These are phyloP conservation scores for Pythium brassicae DNA, from an alignment of 352 stramenopile genomes.

Conservation along the genomic window DNA sequence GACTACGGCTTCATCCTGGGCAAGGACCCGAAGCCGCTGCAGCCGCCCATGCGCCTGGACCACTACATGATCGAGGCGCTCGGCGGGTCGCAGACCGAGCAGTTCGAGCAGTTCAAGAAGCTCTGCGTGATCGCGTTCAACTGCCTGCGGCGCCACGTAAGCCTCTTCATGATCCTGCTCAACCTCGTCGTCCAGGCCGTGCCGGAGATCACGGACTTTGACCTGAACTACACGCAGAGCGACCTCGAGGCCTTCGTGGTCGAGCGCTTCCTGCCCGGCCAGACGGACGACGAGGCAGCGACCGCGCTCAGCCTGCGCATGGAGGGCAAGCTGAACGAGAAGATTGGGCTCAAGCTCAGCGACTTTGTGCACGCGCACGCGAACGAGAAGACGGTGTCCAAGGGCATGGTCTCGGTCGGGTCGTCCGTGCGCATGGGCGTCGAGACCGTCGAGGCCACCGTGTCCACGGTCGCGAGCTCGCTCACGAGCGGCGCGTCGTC, in stretches of 20 bases:
- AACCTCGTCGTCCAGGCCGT: constrained; percentile 78
- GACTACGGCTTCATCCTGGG: constrained; percentile 99
- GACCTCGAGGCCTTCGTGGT: constrained; percentile 82
- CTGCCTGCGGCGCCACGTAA: constrained; percentile 80
- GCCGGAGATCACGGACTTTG: constrained; percentile 84
- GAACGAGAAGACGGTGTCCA: constrained; percentile 83
- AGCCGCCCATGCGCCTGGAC: constrained; percentile 96
- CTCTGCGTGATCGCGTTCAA: constrained; percentile 87
- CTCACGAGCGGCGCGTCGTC: constrained; percentile 71
- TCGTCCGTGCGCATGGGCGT: constrained; percentile 82
- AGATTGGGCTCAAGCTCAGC: constrained; percentile 80
- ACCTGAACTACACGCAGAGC: constrained; percentile 79
- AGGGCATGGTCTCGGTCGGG: constrained; percentile 73
- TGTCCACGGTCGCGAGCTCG: constrained; percentile 77
- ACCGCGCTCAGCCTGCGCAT: constrained; percentile 79
- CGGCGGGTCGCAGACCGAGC: constrained; percentile 65
- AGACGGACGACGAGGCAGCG: constrained; percentile 78
- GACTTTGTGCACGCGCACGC: constrained; percentile 84
- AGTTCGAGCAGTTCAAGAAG: constrained; percentile 86
- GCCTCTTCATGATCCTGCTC: constrained; percentile 85
- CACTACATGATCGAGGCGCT: constrained; percentile 88
- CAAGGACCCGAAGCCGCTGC: constrained; percentile 97
- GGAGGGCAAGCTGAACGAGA: constrained; percentile 85
- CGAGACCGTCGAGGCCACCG: constrained; percentile 61
- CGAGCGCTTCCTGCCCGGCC: constrained; percentile 75